Base-by-base conservation (phyloP, 306 rosid genomes). In the Dryas drummondii region DNA sequence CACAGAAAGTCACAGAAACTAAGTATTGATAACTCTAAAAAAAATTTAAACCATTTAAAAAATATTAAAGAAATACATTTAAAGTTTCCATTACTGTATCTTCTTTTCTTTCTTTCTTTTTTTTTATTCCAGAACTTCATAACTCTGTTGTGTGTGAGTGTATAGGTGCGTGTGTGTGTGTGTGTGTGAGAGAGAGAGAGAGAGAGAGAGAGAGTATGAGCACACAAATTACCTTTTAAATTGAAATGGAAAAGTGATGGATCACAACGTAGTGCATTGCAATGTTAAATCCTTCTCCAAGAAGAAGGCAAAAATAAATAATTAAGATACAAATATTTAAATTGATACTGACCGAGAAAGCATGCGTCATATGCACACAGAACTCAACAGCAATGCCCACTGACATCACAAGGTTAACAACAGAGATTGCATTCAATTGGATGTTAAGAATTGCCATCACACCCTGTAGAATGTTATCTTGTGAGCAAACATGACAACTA, bases 361-460 rank as follows among this genome's bases (percentile, higher is more conserved):
- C 87, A 82, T 94, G 99, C 40, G 97, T 87, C 84, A 94, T 78
- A 48, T 90, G 99, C 75, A 94, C 99, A 80, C 97, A 94, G 81
- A 94, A 94, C 88, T 94, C 99, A 66, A 94, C 99, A 75, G 91
- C 93, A 83, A 94, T 92, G 83, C 99, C 99, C 80, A 94, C 97
- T 47, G 99, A 84, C 99, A 94, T 94, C 57, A 92, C 86, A 74
- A 94, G 97, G 81, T 94, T 92, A 76, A 92, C 97, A 73, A 94
- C 99, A 16, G 99, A 94, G 77, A 94, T 86, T 27, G 99, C 99
- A 79, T 94, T 94, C 80, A 94, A 79, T 78, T 94, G 99, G 94
- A 94, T 94, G 71, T 87, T 68, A 82, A 94, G 86, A 83, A 94
- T 90, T 41, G 98, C 97, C 99, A 94, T 94, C 84, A 94, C 91